A percentile compares a stretch with the other conserved stretches of the same genome.
Conservation (phyloP, 139 green algal species). For the Coelastrella sp. region DNA sequence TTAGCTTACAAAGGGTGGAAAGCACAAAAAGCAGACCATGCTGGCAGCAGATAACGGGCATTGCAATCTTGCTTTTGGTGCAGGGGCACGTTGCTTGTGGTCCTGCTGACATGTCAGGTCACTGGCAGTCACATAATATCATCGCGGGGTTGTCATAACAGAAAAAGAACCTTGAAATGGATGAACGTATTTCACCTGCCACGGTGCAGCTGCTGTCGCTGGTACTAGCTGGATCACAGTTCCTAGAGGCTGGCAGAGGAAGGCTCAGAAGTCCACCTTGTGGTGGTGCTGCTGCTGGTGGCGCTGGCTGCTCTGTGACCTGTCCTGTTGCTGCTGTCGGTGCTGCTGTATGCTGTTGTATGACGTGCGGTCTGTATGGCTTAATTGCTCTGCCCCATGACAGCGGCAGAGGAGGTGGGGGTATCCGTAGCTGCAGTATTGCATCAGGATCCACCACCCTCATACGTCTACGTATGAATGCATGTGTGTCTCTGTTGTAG, state of each 20-base stretch:
- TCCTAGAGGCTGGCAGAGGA: constrained; percentile 19
- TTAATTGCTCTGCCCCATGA: constrained; percentile 85
- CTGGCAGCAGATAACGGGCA: too few species aligned
- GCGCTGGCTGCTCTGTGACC: neutral
- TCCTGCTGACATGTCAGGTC: too few species aligned
- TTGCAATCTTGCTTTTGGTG: too few species aligned
- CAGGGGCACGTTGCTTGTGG: too few species aligned
- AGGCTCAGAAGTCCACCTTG: neutral
- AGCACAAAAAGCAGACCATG: too few species aligned
- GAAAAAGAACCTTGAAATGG: too few species aligned
- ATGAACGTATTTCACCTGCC: too few species aligned
- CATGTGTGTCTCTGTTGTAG: constrained; percentile 81
- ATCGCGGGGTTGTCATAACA: too few species aligned
- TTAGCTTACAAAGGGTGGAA: neutral
- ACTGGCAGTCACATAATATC: too few species aligned
- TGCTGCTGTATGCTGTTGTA: constrained; percentile 28
- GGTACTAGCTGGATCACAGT: constrained; percentile 17
- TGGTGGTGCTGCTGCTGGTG: constrained; percentile 8
- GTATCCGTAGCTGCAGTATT: constrained; percentile 71
- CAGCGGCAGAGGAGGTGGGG: constrained; percentile 75
- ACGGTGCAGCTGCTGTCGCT: neutral
- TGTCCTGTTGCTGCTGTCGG: neutral
- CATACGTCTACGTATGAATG: constrained; percentile 58
- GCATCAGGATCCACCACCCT: constrained; percentile 22
- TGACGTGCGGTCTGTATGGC: constrained; percentile 61